Percentiles rank a stretch among this genome's conserved stretches.
phyloP scores from a whole-genome alignment of 2,329 filamentous ascomycete species.

The Basipetospora chlamydospora region DNA sequence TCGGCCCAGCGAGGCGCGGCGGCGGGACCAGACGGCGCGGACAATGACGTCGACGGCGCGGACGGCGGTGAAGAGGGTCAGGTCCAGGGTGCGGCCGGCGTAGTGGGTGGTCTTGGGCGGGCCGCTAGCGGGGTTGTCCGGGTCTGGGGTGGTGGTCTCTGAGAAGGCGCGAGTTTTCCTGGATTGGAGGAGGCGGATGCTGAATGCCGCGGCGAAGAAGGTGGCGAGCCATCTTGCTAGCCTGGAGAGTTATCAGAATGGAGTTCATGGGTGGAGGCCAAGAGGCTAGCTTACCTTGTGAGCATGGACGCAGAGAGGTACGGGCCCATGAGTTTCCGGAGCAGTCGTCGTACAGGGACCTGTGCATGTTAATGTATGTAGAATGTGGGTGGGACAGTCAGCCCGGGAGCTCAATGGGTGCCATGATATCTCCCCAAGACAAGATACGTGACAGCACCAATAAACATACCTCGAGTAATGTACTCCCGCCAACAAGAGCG shows the following conservation, averaged over 20 bases:
- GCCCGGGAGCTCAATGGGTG: no score
- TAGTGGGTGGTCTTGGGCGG: slow-evolving; percentile 12
- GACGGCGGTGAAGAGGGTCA: slow-evolving; percentile 64
- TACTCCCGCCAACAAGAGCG: slow-evolving; percentile 42
- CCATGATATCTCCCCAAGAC: no score
- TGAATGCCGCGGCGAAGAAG: slow-evolving; percentile 43
- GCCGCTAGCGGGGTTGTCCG: slow-evolving; percentile 13
- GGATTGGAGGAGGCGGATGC: slow-evolving; percentile 42
- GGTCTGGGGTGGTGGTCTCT: slow-evolving; percentile 20
- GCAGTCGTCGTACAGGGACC: slow-evolving; percentile 4
- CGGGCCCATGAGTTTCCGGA: slow-evolving; percentile 5
- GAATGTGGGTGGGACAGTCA: no score
- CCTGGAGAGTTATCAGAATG: slow-evolving; percentile 18
- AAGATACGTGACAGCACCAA: no score
- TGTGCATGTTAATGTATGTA: no score
- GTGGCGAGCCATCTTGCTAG: slow-evolving; percentile 38
- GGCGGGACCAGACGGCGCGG: slow-evolving; percentile 47
- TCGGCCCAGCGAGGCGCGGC: slow-evolving; percentile 18
- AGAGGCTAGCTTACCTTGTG: slow-evolving; percentile 3
- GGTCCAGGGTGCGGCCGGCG: slow-evolving; percentile 64
- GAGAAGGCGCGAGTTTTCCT: slow-evolving; percentile 31
- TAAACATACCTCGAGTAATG: slow-evolving; percentile 41
- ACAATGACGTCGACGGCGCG: slow-evolving; percentile 59
- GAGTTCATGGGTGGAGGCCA: background rate
- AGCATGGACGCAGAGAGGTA: slow-evolving; percentile 3